Evolutionary conservation across 2,329 filamentous ascomycete genomes (phyloP).

Genomic region (Colletotrichum sp.): DNA sequence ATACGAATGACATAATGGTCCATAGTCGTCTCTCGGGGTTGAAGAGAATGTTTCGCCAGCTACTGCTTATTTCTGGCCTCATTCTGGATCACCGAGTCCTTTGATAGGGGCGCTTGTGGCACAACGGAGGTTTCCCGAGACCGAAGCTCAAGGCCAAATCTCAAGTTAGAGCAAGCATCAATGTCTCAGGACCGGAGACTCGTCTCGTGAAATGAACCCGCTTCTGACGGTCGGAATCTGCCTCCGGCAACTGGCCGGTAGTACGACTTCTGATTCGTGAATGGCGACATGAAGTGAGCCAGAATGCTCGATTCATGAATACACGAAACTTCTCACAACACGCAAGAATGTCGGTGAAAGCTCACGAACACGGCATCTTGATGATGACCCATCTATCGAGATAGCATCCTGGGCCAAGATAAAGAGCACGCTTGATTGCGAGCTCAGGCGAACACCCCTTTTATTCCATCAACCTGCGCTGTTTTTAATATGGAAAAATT

Average conservation of each 20-base stretch:
- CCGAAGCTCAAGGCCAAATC: not conserved
- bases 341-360: not conserved
- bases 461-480: not conserved
- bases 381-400: not conserved
- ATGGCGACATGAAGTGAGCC: not conserved
- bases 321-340: not conserved
- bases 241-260: accelerated
- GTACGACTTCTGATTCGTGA: not conserved
- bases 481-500: not conserved
- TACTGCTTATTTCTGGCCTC: too few species aligned
- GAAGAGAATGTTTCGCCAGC: too few species aligned
- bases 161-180: not conserved
- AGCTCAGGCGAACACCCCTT: not conserved
- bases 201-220: not conserved
- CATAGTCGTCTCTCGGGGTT: too few species aligned
- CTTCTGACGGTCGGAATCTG: not conserved
- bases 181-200: not conserved
- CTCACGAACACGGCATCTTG: not conserved
- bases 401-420: not conserved
- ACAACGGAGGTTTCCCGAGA: not conserved
- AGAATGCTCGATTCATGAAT: not conserved
- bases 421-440: not conserved
- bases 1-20: too few species aligned
- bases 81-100: accelerated
- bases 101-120: not conserved